Percentiles rank a stretch among this genome's conserved stretches.
These are phyloP conservation scores for Fusarium udum DNA, from an alignment of 2,329 filamentous ascomycete species.

Conservation along the genomic window DNA sequence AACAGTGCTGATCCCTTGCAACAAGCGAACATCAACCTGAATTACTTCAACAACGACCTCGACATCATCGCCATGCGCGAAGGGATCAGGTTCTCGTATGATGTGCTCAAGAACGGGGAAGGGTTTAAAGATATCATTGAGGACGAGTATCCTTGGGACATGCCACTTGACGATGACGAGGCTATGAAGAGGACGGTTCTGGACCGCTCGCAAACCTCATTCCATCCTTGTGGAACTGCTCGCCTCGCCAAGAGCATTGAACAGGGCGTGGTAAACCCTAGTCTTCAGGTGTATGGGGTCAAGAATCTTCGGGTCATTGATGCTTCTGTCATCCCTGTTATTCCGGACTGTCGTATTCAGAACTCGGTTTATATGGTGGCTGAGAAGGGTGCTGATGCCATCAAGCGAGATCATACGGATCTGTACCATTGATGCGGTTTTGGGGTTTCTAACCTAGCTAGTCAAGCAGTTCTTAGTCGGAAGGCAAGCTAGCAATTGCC, in stretches of 20 bases:
- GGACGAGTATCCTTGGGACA: constrained; percentile 67
- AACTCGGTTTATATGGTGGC: constrained; percentile 69
- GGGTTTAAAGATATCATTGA: constrained; percentile 64
- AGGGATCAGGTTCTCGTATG: constrained; percentile 64
- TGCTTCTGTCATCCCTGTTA: constrained; percentile 65
- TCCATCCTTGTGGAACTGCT: constrained; percentile 66
- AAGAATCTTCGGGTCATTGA: constrained; percentile 64
- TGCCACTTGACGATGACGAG: constrained; percentile 65
- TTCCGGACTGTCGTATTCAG: constrained; percentile 65
- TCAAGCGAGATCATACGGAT: background rate
- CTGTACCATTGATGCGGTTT: background rate
- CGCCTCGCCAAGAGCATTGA: constrained; percentile 60
- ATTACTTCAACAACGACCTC: constrained; percentile 65
- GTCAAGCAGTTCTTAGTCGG: background rate
- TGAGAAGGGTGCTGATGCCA: constrained; percentile 55
- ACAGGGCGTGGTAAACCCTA: constrained; percentile 59
- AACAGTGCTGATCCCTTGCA: constrained; percentile 66
- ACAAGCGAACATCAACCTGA: constrained; percentile 65
- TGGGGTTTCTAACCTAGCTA: background rate
- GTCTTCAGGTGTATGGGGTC: constrained; percentile 63
- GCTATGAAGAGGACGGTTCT: constrained; percentile 66
- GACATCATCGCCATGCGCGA: constrained; percentile 67
- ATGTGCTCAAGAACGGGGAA: constrained; percentile 65
- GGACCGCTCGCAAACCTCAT: constrained; percentile 67
- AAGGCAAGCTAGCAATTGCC: accelerated